Percentiles rank a stretch among this genome's conserved stretches.
Conservation (phyloP, 83 land plant genomes). For the Diphasiastrum complanatum region DNA sequence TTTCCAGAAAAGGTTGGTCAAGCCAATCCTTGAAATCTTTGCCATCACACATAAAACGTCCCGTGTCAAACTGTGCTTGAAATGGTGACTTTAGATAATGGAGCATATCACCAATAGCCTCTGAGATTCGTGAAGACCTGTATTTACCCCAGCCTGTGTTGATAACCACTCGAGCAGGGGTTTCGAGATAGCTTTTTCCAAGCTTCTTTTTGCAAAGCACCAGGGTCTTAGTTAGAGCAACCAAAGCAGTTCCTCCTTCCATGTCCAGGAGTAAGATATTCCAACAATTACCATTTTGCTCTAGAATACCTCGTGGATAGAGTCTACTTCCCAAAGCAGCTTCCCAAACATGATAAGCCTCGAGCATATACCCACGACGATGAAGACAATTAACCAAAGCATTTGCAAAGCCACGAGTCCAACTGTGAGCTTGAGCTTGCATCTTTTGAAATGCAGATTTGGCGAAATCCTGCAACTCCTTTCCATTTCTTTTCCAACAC, state of each 20-base stretch:
- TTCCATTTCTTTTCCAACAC: too few relatives aligned
- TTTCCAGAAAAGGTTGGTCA: not conserved
- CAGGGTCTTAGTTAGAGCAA: not conserved
- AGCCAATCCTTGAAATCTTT: not conserved
- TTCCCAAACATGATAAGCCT: constrained; percentile 1
- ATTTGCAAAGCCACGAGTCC: not conserved
- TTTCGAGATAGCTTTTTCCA: not conserved
- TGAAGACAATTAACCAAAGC: constrained; percentile 5
- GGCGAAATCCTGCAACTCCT: not conserved
- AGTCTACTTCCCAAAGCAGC: not conserved
- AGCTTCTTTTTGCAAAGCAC: not conserved
- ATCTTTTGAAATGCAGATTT: not conserved
- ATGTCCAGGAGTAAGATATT: constrained; percentile 2
- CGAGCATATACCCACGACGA: not conserved
- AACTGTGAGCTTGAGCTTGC: not conserved
- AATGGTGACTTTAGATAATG: not conserved
- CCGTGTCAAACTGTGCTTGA: too few relatives aligned
- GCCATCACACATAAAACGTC: not conserved
- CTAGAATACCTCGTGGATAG: constrained; percentile 1
- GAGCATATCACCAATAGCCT: not conserved
- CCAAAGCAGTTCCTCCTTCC: constrained; percentile 6
- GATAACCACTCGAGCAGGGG: not conserved
- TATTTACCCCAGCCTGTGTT: not conserved
- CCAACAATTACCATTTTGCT: constrained; percentile 2
- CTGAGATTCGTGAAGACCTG: not conserved